Evolutionary conservation across 805 yeast species (phyloP).

Genomic region (Lachancea sp.): DNA sequence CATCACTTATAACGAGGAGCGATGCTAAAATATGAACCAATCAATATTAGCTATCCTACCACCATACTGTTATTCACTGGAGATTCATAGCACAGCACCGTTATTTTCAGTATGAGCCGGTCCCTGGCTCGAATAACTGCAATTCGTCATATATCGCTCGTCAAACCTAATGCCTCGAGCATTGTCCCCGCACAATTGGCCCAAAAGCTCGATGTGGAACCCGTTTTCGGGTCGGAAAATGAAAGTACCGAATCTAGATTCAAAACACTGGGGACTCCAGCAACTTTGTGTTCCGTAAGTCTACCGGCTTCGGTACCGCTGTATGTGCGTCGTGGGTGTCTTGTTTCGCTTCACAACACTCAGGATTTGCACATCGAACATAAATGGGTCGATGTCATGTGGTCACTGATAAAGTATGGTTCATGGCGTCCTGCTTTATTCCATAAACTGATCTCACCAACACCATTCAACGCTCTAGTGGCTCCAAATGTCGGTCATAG

Average conservation of each 20-base stretch:
- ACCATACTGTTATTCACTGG: too few species aligned
- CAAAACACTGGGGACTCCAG: slow-evolving; percentile 20
- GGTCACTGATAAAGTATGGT: slow-evolving; percentile 16
- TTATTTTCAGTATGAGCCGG: background rate
- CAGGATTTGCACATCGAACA: slow-evolving; percentile 14
- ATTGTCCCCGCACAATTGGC: slow-evolving; percentile 17
- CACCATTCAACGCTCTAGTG: slow-evolving; percentile 18
- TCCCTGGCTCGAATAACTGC: background rate
- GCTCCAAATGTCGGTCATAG: slow-evolving; percentile 20
- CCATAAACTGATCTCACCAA: slow-evolving; percentile 15
- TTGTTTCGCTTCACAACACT: slow-evolving; percentile 19
- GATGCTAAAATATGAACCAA: too few species aligned
- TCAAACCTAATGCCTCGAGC: slow-evolving; percentile 18
- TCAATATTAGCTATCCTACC: too few species aligned
- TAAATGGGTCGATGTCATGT: slow-evolving; percentile 20
- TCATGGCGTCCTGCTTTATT: slow-evolving; percentile 19
- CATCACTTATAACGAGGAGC: too few species aligned
- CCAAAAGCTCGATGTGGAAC: slow-evolving; percentile 14
- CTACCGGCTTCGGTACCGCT: slow-evolving; percentile 19
- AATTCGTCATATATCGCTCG: slow-evolving; percentile 12
- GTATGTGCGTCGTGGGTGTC: slow-evolving; percentile 24
- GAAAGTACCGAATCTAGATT: slow-evolving; percentile 11
- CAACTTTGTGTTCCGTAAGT: slow-evolving; percentile 22
- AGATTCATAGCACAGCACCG: background rate
- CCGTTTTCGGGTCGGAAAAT: slow-evolving; percentile 13